Evolutionary conservation across 441 rosid genomes (phyloP).

Genomic region (Euphorbia corollata): DNA sequence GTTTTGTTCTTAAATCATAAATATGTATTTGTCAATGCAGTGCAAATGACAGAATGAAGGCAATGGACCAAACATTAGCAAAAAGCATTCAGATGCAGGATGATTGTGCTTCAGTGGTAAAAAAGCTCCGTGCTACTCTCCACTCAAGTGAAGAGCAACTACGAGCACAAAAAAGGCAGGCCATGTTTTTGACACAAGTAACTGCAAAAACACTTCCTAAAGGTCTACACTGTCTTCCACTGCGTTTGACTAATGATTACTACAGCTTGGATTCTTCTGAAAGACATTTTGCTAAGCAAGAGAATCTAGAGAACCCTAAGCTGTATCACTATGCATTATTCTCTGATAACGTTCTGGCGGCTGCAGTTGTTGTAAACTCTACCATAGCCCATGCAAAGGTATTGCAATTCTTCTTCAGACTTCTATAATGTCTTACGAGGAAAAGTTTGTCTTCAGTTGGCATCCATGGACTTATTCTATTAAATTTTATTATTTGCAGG

Average conservation of each 20-base stretch:
- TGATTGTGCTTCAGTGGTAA: conserved; percentile 72
- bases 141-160: conserved; percentile 92
- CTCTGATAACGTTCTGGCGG: conserved; percentile 77
- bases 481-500: conserved; percentile 35
- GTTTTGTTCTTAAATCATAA: background rate
- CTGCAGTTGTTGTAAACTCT: conserved; percentile 79
- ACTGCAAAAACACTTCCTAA: conserved; percentile 91
- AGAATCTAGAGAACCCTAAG: conserved; percentile 57
- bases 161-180: conserved; percentile 81
- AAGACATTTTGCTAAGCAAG: conserved; percentile 58
- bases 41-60: conserved; percentile 59
- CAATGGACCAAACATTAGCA: conserved; percentile 74
- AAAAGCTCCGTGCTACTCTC: conserved; percentile 93
- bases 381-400: conserved; percentile 71
- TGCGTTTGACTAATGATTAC: conserved; percentile 80
- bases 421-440: conserved; percentile 8
- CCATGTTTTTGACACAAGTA: conserved; percentile 79
- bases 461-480: conserved; percentile 15
- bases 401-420: conserved; percentile 9
- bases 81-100: conserved; percentile 82
- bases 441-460: conserved; percentile 12
- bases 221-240: conserved; percentile 93
- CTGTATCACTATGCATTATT: conserved; percentile 82
- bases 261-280: conserved; percentile 53
- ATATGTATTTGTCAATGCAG: conserved; percentile 30